Base-by-base conservation (phyloP, 192 early-diverging fungal genomes). In the Funneliformis mosseae region DNA sequence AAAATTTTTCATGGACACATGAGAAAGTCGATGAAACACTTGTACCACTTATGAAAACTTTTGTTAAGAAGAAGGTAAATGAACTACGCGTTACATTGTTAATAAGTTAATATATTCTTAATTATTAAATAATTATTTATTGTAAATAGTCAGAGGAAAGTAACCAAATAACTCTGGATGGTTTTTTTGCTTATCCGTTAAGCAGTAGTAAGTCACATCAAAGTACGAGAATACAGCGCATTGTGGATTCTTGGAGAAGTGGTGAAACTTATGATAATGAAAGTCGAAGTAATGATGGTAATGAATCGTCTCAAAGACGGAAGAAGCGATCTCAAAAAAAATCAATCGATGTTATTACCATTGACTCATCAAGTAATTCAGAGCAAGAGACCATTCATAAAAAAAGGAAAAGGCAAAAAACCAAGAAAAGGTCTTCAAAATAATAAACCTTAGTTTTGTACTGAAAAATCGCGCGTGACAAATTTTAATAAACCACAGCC, bases 41-140 rank as follows among this genome's bases (percentile, higher is more conserved):
- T 60, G 45, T 95, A 18, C 95, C 95, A 12, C 89, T 96, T 5
- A 87, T 96, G 11, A 81, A 83, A 64, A 83, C 91, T 59, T 89
- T 88, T 86, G 84, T 84, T 23, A 81, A 80, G 21, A 63, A 66
- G 27, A 68, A 82, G 55, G 83, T 83, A 66, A 78, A 70, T 39
- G 60, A 59, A 59, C n/a, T 7, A 23, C 28, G 39, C 42, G 6
- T 18, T 60, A 42, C 4, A 16, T 62, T 25, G 14, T 46, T 16
- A 55, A 61, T 61, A 8, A 5, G 10, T 12, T 11, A 33, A 28
- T 39, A 61, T 76, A 43, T 63, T 8, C 5, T 77, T 60, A 2
- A 21, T 61, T 10, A 8, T 43, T 23, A 25, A 42, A 3, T 9
- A 38, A 78, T 7, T 50, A 21, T 69, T 10, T 23, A 16, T 3